Base-by-base conservation (phyloP, 305 asterid species). In the Fraxinus platypoda region DNA sequence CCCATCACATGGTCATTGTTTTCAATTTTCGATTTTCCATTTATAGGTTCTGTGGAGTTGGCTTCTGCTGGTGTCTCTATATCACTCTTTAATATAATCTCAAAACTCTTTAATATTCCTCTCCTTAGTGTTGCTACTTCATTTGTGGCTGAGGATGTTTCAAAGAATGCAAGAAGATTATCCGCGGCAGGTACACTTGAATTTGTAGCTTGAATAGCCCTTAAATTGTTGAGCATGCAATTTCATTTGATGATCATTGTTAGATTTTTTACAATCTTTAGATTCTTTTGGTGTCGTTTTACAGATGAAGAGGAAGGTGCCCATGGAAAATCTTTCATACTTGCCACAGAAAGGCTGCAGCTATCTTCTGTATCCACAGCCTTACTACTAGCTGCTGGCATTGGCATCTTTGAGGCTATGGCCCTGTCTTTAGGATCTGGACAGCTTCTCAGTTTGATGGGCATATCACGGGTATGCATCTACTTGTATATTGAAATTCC, bases 41-140 rank as follows among this genome's bases (percentile, higher is more conserved):
- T n/a, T 75, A 52, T 81, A 95, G 99, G 99, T 87, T 84, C 96
- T 15, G 88, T 94, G 86, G 96, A 94, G 89, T 90, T 95, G 93
- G 99, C 98, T 86, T 95, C 97, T 80, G 97, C 98, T 87, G 97
- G 93, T 84, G 95, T 94, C 81, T 95, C 99, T 85, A 89, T 93
- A 74, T 89, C 98, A 79, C 90, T 95, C 80, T 95, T 93, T 83
- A 95, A 95, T 89, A 90, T 88, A 72, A 88, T 95, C 75, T 93
- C 99, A 2, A 95, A 95, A 90, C 93, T 95, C 34, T 94, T 95
- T 71, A 95, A 95, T 84, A 87, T 95, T 78, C 99, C 99, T 68
- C 97, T 95, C 85, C 97, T 95, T 59, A 94, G 98, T 62, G 95
- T 95, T 76, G 92, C 99, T 73, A 94, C 99, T 79, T 94, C 99